Evolutionary conservation across 139 green algal species (phyloP), one percentile per base, ranked within the genome.

Genomic region (Micromonas pusilla): DNA sequence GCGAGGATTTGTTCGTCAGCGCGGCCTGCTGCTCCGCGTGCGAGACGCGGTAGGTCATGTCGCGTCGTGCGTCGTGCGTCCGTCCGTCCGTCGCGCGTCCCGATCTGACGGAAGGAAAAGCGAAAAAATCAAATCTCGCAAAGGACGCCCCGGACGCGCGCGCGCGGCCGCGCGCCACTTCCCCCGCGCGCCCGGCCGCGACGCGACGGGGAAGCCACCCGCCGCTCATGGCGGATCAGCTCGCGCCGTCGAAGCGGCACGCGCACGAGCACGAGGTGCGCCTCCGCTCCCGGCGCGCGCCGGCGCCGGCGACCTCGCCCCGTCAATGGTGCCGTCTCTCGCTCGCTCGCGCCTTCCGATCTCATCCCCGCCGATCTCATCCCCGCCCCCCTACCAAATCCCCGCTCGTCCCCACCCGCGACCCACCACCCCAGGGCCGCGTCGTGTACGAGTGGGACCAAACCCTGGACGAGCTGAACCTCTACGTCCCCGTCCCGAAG

Each of bases 401-500:
- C n/a, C n/a, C n/a, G n/a, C n/a, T n/a, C n/a, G n/a, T n/a, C n/a
- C n/a, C n/a, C n/a, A n/a, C n/a, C n/a, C n/a, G n/a, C n/a, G n/a
- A n/a, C n/a, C n/a, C n/a, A n/a, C n/a, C n/a, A n/a, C n/a, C n/a
- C n/a, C n/a, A n/a, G n/a, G 89, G 88, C 0, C 83, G 84, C 3
- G 77, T 64, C 0, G 76, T 95, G 0, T 97, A 97, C 73, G 88
- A 96, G 78, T 97, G 93, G 93, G 91, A 97, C 19, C 93, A 97
- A 80, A 92, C 85, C 1, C 39, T 95, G 0, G 73, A 82, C 2
- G 91, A 96, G 37, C 84, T 96, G 9, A 92, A 91, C 82, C 81
- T 97, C 3, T 97, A 95, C 81, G 81, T 97, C 0, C 13, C 80
- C 6, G 77, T 94, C 6, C 91, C 92, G 0, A 72, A 85, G 0